Evolutionary conservation across 1,284 basidiomycete genomes (phyloP).

Genomic region (Austroboletus rostrupii): DNA sequence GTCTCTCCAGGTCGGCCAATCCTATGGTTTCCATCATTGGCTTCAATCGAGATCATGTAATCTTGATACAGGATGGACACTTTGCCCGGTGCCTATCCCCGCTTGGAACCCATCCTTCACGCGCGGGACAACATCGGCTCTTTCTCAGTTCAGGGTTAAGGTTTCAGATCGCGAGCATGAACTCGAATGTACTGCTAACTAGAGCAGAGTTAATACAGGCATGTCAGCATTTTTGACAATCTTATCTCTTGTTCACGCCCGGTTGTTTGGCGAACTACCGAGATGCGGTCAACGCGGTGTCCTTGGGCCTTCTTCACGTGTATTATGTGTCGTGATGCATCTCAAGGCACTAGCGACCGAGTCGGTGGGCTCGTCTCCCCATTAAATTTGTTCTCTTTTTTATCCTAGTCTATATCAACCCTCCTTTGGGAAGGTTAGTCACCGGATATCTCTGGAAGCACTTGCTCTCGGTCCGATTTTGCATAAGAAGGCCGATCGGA

Average conservation of each 20-base stretch:
- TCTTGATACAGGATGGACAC: constrained; percentile 18
- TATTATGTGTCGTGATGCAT: constrained; percentile 30
- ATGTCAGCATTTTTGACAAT: constrained; percentile 24
- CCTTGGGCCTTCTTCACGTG: constrained; percentile 27
- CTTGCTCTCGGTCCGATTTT: constrained; percentile 17
- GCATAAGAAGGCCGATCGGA: constrained; percentile 28
- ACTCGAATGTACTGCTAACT: constrained; percentile 5
- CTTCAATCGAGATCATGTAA: constrained; percentile 18
- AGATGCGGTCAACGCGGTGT: constrained; percentile 24
- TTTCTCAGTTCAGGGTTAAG: constrained; percentile 12
- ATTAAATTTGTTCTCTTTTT: constrained; percentile 30
- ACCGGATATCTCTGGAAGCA: constrained; percentile 22
- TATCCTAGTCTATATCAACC: constrained; percentile 12
- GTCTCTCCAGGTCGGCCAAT: constrained; percentile 11
- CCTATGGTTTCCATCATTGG: constrained; percentile 13
- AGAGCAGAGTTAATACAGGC: constrained; percentile 1
- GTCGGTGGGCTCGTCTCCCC: constrained; percentile 20
- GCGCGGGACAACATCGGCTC: constrained; percentile 9
- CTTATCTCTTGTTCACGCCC: constrained; percentile 22
- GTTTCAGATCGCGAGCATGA: constrained; percentile 10
- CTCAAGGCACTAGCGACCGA: constrained; percentile 26
- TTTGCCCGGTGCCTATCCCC: constrained; percentile 4
- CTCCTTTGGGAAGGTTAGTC: constrained; percentile 18
- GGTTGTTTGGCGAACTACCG: constrained; percentile 21
- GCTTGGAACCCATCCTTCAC: constrained; percentile 4